Base-by-base conservation (phyloP, 2,329 filamentous ascomycete species). In the Fusarium sp. region DNA sequence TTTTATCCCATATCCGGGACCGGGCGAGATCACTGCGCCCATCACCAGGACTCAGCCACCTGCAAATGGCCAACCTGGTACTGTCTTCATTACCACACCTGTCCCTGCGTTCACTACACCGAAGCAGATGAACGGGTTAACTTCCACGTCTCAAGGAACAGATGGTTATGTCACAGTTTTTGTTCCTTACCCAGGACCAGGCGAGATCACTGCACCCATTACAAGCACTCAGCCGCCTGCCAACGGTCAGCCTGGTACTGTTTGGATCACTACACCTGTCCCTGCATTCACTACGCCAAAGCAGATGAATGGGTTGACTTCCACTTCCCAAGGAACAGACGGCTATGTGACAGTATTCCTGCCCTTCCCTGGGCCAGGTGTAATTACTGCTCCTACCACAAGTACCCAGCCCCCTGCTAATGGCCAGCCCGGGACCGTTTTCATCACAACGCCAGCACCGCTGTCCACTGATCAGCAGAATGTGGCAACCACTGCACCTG, bases 81-180 rank as follows among this genome's bases (percentile, higher is more conserved):
- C 66, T 52, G 58, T 69, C 17, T 68, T 41, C 12, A 68, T 68
- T 5, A 68, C 63, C 7, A 68, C 66, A 12, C 61, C 55, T 13
- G 30, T 17, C 2, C 47, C 63, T 9, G 62, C 50, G 9, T 38
- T 52, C 8, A 28, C 28, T 11, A 68, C 55, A 4, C 47, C 56
- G 1, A 42, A 38, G 18, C 56, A 63, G 18, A 51, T 44, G 26
- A 51, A 55, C 15, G 42, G 13, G 5, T 17, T 62, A 8, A 57
- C 44, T 4, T 66, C 44, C 32, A 58, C 63, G 13, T 55, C 58
- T 3, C 38, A 58, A 14, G 70, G 52, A 3, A 41, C 59, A 17
- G 54, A 72, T 64, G 58, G 64, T 3, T 72, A 73, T 11, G 58
- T 72, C 8, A 72, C 70, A 5, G 55, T 72, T 8, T 73, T 62